A percentile compares a stretch with the other conserved stretches of the same genome.
Evolutionary conservation across 169 alveolate genomes (phyloP).

Genomic region (Cryptosporidium viatorum): DNA sequence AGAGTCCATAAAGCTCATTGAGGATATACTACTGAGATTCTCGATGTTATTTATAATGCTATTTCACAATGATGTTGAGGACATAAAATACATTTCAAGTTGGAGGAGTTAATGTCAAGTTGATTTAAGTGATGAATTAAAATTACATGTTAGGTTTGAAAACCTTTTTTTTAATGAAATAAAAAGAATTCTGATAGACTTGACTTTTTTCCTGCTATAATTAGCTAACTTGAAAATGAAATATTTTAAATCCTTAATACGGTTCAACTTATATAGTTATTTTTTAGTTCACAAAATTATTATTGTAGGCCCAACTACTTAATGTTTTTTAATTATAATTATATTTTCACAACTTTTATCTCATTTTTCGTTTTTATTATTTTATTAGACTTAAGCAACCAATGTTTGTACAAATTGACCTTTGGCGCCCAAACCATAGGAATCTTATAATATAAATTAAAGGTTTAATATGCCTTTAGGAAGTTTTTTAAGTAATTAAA

Average conservation of each 20-base stretch:
- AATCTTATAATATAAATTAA: conserved; percentile 15
- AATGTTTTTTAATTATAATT: background rate
- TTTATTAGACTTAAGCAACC: background rate
- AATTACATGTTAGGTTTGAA: conserved; percentile 66
- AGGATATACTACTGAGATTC: background rate
- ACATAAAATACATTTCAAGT: background rate
- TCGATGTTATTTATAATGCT: background rate
- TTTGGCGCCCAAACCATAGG: background rate
- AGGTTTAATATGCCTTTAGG: conserved; percentile 2
- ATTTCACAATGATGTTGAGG: background rate
- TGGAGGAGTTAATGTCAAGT: background rate
- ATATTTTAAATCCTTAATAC: background rate
- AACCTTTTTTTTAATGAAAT: conserved; percentile 7
- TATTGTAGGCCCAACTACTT: background rate
- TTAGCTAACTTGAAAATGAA: background rate
- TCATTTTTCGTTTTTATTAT: background rate
- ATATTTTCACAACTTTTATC: background rate
- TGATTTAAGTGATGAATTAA: conserved; percentile 28
- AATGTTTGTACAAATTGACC: background rate
- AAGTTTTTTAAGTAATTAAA: background rate
- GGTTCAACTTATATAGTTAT: background rate
- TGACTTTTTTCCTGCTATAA: background rate
- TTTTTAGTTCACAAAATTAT: too few relatives aligned
- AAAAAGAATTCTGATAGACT: conserved; percentile 33
- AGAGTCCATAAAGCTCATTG: background rate